Conservation (phyloP, 257 asterid genomes). For the Fraxinus cuspidata region DNA sequence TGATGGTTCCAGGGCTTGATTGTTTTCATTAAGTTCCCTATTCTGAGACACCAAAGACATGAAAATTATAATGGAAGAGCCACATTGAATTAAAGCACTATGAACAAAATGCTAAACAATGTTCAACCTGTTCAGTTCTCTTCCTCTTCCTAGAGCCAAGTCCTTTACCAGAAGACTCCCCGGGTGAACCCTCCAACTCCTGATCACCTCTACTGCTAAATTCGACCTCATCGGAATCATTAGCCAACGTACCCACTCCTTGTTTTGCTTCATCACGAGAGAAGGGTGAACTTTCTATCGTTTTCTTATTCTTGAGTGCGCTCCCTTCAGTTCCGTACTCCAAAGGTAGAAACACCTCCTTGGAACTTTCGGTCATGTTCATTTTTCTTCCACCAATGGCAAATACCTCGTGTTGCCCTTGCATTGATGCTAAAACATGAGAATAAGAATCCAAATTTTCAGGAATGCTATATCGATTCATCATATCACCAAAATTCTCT, state of each 20-base stretch:
- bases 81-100: neutral
- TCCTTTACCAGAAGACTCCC: constrained; percentile 54
- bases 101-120: constrained; percentile 12
- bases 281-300: constrained; percentile 34
- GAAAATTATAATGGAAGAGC: neutral
- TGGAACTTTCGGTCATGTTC: constrained; percentile 39
- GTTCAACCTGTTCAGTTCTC: constrained; percentile 61
- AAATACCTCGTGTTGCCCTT: constrained; percentile 47
- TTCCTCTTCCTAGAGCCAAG: constrained; percentile 66
- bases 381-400: constrained; percentile 32
- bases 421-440: constrained; percentile 44
- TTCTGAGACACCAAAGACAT: constrained; percentile 36
- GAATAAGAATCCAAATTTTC: constrained; percentile 43
- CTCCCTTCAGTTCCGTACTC: constrained; percentile 43
- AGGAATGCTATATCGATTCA: constrained; percentile 45
- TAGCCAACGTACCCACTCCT: constrained; percentile 43
- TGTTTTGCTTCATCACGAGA: constrained; percentile 53
- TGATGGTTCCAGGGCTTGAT: constrained; percentile 39
- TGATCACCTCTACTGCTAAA: constrained; percentile 66
- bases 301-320: constrained; percentile 52
- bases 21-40: constrained; percentile 42
- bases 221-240: constrained; percentile 70
- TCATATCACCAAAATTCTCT: constrained; percentile 62
- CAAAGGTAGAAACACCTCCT: constrained; percentile 31
- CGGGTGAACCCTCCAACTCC: constrained; percentile 42